Percentiles rank a stretch among this genome's conserved stretches.
Conservation (phyloP, 1,139 yeast species). For the Komagataea norvegica region DNA sequence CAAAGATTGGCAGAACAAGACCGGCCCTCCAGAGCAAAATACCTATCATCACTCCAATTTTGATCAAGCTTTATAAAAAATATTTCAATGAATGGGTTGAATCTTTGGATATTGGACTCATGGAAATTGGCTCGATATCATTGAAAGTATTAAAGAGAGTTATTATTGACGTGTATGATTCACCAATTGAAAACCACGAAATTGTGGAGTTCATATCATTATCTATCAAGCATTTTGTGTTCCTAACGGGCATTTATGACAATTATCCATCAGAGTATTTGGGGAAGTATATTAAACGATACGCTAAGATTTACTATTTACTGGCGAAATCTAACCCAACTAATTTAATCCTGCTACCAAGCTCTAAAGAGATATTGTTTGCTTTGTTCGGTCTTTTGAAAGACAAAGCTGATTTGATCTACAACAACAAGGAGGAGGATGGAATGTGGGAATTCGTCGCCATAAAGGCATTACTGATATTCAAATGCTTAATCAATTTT, state of each 20-base stretch:
- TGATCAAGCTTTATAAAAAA: constrained; percentile 54
- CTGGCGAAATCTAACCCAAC: constrained; percentile 59
- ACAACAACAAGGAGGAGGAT: constrained; percentile 46
- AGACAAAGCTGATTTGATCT: constrained; percentile 56
- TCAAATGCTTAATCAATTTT: constrained; percentile 61
- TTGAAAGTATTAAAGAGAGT: constrained; percentile 71
- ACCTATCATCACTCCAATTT: constrained; percentile 53
- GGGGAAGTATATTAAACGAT: constrained; percentile 69
- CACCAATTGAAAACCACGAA: constrained; percentile 48
- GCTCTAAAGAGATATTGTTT: constrained; percentile 54
- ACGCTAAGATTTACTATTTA: constrained; percentile 66
- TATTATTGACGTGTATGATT: constrained; percentile 71
- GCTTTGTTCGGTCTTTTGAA: constrained; percentile 57
- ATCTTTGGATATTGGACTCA: constrained; percentile 32
- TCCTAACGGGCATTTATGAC: constrained; percentile 51
- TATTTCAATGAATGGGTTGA: constrained; percentile 62
- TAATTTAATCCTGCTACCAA: constrained; percentile 65
- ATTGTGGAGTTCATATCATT: constrained; percentile 56
- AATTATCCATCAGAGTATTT: constrained; percentile 50
- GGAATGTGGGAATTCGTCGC: constrained; percentile 75
- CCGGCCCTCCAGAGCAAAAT: constrained; percentile 73
- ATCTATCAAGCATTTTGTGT: constrained; percentile 57
- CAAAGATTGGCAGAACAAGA: constrained; percentile 78
- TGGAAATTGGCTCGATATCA: constrained; percentile 69
- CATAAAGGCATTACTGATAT: constrained; percentile 61